Evolutionary conservation across 139 green algal genomes (phyloP), one percentile per base, ranked within the genome.

Genomic region (Coelastrella sp.): DNA sequence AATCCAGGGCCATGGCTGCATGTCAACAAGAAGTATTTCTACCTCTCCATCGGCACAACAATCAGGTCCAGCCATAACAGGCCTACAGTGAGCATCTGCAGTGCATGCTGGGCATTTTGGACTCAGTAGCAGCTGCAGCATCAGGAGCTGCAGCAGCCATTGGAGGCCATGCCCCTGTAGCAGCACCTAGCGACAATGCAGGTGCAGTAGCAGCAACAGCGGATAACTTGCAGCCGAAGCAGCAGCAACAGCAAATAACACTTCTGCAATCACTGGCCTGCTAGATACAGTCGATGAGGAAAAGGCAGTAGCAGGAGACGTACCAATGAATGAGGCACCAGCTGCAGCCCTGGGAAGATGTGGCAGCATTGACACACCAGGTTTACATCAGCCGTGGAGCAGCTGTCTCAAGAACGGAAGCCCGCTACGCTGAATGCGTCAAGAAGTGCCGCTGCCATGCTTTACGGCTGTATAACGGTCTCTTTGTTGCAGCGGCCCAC

Each of bases 31-130:
- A 15, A 76, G 68, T 76, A 7, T 76, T 76, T 24, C 10, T 76
- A 76, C 68, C 35, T 7, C 68, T 76, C 17, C 68, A 76, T 76
- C 68, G 68, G 68, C 68, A 76, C 68, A 76, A 76, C 15, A 76
- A 8, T 76, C 68, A n/a, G 68, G 68, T 24, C 68, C 19, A 76
- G 24, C 12, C 76, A 82, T 60, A 60, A 6, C 63, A 82, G 35
- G n/a, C 76, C 35, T 82, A n/a, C n/a, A n/a, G n/a, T 59, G 76
- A 82, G 25, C 6, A 63, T 82, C 76, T 82, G 76, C 76, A 63
- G 35, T 11, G 76, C 49, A 59, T 60, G 27, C 35, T 60, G 49
- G 76, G 76, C 24, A 7, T 20, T 59, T 6, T 8, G 68, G 68
- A 76, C 35, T 27, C 24, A 82, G 25, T 60, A 82, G 76, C 76